These are phyloP conservation scores for Leucoagaricus sp. DNA, from an alignment of 1,284 basidiomycete genomes.

Conservation along the genomic window DNA sequence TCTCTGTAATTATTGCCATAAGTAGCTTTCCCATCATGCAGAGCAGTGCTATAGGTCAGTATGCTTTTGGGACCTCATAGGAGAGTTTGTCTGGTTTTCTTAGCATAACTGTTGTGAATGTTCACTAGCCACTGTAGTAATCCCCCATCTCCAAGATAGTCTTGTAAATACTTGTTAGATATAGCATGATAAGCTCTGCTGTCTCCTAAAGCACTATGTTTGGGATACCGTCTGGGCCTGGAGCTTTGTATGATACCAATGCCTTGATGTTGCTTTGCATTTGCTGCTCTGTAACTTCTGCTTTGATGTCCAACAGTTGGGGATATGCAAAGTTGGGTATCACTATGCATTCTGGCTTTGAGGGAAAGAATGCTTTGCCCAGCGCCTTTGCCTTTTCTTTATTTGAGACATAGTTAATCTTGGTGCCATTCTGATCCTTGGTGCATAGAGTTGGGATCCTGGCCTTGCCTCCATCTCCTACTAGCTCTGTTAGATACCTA, in stretches of 20 bases:
- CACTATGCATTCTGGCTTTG: neutral
- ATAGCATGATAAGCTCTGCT: conserved; percentile 17
- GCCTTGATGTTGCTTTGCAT: conserved; percentile 17
- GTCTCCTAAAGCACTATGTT: conserved; percentile 30
- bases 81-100: conserved; percentile 31
- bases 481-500: conserved; percentile 24
- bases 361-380: conserved; percentile 22
- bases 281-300: too few relatives aligned
- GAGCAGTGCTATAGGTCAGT: conserved; percentile 30
- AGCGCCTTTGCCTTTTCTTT: conserved; percentile 21
- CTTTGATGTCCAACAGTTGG: too few relatives aligned
- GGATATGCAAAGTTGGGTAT: too few relatives aligned
- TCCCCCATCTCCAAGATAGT: conserved; percentile 22
- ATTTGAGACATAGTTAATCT: conserved; percentile 12
- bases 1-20: conserved; percentile 26
- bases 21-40: conserved; percentile 28
- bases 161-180: conserved; percentile 26
- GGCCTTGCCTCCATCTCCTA: conserved; percentile 24
- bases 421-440: neutral
- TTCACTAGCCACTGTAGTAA: conserved; percentile 18
- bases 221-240: conserved; percentile 31
- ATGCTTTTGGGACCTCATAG: conserved; percentile 30
- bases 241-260: conserved; percentile 30
- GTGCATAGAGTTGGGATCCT: conserved; percentile 27
- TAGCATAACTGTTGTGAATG: conserved; percentile 17